A percentile compares a stretch with the other conserved stretches of the same genome.
These are phyloP conservation scores for Lophiotrema nucula DNA, from an alignment of 495 filamentous ascomycete genomes.

Conservation along the genomic window DNA sequence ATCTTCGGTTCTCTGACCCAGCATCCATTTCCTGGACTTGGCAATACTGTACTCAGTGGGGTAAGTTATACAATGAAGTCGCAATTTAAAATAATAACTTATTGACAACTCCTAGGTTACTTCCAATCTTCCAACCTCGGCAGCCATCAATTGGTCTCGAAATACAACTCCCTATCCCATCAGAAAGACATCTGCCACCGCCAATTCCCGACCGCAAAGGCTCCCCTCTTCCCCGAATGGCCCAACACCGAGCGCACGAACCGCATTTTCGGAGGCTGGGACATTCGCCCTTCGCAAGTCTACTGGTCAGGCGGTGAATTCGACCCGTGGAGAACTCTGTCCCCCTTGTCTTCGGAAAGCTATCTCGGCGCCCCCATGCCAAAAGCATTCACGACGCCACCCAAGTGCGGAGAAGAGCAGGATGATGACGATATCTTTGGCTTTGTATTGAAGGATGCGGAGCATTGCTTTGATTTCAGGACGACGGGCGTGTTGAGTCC, in stretches of 20 bases:
- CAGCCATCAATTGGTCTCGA: slow-evolving; percentile 50
- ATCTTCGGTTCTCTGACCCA: slow-evolving; percentile 41
- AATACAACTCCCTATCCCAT: slow-evolving; percentile 53
- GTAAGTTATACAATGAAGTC: slow-evolving; percentile 44
- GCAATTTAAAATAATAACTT: not conserved
- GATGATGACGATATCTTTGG: slow-evolving; percentile 49
- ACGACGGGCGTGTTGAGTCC: slow-evolving; percentile 23
- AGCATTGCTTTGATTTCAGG: slow-evolving; percentile 56
- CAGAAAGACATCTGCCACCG: slow-evolving; percentile 53
- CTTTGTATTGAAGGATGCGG: slow-evolving; percentile 48
- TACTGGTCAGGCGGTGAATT: slow-evolving; percentile 57
- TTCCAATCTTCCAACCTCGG: slow-evolving; percentile 53
- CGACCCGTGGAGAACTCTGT: slow-evolving; percentile 60
- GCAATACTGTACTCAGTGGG: slow-evolving; percentile 63
- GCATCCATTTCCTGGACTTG: slow-evolving; percentile 54
- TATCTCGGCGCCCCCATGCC: slow-evolving; percentile 47
- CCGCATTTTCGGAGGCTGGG: slow-evolving; percentile 53
- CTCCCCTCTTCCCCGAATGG: slow-evolving; percentile 44
- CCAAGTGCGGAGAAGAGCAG: slow-evolving; percentile 49
- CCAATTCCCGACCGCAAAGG: slow-evolving; percentile 52
- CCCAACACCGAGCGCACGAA: slow-evolving; percentile 48
- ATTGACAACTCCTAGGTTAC: slow-evolving; percentile 18
- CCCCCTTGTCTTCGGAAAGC: slow-evolving; percentile 47
- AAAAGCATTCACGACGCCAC: slow-evolving; percentile 39
- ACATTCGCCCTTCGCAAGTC: slow-evolving; percentile 56